phyloP scores from a whole-genome alignment of 1,284 basidiomycete genomes.

The Clitocybe nebularis region DNA sequence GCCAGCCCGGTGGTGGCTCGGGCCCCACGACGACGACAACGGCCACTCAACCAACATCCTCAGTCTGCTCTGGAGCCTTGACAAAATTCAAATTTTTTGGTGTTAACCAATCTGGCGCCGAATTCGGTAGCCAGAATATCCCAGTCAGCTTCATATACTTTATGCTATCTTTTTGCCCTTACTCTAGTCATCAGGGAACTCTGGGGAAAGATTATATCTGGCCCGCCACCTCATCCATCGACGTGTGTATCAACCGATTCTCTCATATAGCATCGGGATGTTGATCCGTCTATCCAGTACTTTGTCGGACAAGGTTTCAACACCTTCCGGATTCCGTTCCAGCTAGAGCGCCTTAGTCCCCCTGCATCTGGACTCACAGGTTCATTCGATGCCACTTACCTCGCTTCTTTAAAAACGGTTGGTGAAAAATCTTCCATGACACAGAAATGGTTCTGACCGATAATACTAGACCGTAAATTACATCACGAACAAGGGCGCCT shows the following conservation, averaged over 20 bases:
- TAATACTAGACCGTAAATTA: slow-evolving; percentile 45
- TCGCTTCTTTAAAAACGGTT: slow-evolving; percentile 45
- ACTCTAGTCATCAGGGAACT: slow-evolving; percentile 25
- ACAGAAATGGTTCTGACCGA: background rate
- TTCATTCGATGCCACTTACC: slow-evolving; percentile 49
- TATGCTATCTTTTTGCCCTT: too few species aligned
- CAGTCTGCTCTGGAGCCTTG: slow-evolving; percentile 32
- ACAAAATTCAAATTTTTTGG: slow-evolving; percentile 64
- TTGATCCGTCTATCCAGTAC: slow-evolving; percentile 26
- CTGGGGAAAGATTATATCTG: slow-evolving; percentile 47
- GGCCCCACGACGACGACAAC: slow-evolving; percentile 17
- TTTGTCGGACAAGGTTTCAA: slow-evolving; percentile 58
- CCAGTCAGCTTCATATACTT: slow-evolving; percentile 35
- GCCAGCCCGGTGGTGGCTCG: slow-evolving; percentile 26
- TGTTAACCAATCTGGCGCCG: slow-evolving; percentile 60
- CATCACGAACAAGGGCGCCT: slow-evolving; percentile 58
- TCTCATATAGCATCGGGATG: slow-evolving; percentile 1
- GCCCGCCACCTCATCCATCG: slow-evolving; percentile 42
- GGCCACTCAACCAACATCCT: slow-evolving; percentile 23
- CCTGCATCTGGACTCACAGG: slow-evolving; percentile 50
- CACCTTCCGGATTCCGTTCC: slow-evolving; percentile 60
- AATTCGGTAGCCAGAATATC: slow-evolving; percentile 45
- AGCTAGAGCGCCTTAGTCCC: slow-evolving; percentile 52
- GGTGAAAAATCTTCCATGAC: slow-evolving; percentile 10
- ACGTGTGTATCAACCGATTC: slow-evolving; percentile 26